phyloP scores from a whole-genome alignment of 2,329 filamentous ascomycete species.

The Phyllosticta citribraziliensis region DNA sequence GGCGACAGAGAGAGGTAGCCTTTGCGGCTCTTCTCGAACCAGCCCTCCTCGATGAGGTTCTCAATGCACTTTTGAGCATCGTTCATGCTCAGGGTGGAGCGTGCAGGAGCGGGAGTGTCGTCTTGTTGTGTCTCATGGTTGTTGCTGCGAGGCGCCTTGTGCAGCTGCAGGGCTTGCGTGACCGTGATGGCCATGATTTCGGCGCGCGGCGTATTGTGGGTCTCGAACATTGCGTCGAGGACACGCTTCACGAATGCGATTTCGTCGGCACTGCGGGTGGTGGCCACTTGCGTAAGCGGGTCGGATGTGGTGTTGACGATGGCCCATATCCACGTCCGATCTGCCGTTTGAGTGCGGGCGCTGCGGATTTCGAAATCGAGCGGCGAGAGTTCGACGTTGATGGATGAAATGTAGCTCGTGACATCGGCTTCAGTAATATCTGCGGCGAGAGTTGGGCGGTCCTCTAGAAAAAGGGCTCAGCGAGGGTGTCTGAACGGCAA shows the following conservation, averaged over 20 bases:
- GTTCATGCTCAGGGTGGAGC: constrained; percentile 54
- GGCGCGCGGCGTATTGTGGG: constrained; percentile 66
- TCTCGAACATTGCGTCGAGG: constrained; percentile 86
- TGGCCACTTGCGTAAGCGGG: constrained; percentile 75
- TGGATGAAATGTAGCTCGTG: constrained; percentile 55
- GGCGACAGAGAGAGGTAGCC: constrained; percentile 70
- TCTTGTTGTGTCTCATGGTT: constrained; percentile 32
- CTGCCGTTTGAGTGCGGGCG: constrained; percentile 54
- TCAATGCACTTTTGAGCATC: constrained; percentile 67
- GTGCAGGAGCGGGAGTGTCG: not conserved
- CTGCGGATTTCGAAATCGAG: constrained; percentile 85
- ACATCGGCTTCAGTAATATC: constrained; percentile 63
- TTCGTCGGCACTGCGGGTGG: constrained; percentile 69
- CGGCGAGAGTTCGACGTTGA: constrained; percentile 62
- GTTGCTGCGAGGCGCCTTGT: constrained; percentile 33
- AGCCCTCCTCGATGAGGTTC: constrained; percentile 66
- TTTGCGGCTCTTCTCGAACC: constrained; percentile 65
- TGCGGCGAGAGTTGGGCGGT: constrained; percentile 40
- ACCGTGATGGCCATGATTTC: constrained; percentile 76
- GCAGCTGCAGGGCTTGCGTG: constrained; percentile 67
- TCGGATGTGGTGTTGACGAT: constrained; percentile 86
- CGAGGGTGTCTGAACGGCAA: not conserved
- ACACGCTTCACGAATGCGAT: constrained; percentile 81
- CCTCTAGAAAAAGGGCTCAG: not conserved
- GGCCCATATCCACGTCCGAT: constrained; percentile 61